Evolutionary conservation across 129 eudicot species (phyloP).

Genomic region (Lonicera japonica): DNA sequence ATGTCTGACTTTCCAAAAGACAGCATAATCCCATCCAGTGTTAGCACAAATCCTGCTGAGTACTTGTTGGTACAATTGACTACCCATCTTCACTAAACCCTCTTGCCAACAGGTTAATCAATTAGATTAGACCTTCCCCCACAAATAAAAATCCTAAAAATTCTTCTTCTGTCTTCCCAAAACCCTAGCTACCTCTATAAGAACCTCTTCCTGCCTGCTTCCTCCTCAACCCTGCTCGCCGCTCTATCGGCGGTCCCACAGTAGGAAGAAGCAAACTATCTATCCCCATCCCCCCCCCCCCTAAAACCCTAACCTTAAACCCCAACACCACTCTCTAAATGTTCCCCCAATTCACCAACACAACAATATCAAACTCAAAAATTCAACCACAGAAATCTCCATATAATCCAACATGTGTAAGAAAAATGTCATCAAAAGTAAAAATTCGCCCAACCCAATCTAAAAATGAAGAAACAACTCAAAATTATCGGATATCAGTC

Average conservation of each 20-base stretch:
- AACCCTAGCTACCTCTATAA: constrained; percentile 89
- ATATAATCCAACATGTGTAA: constrained; percentile 1
- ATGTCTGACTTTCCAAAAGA: constrained; percentile 83
- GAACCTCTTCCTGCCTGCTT: constrained; percentile 99
- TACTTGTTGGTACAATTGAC: constrained; percentile 57
- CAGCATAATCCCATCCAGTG: constrained; percentile 80
- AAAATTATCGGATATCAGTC: constrained; percentile 50
- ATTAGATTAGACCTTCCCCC: constrained; percentile 12
- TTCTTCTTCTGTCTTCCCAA: constrained; percentile 11
- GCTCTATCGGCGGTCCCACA: constrained; percentile 87
- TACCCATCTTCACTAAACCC: constrained; percentile 44
- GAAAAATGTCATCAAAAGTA: background rate
- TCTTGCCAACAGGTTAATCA: constrained; percentile 21
- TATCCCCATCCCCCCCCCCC: constrained; percentile 45
- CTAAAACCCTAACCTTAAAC: constrained; percentile 13
- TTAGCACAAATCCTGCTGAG: constrained; percentile 67
- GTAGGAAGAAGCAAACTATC: constrained; percentile 66
- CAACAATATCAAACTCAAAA: too few relatives aligned
- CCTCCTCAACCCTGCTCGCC: constrained; percentile 82
- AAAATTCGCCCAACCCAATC: constrained; percentile 16
- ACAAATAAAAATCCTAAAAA: constrained; percentile 14
- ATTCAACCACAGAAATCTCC: constrained; percentile 4
- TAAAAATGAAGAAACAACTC: background rate
- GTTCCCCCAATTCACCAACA: constrained; percentile 7
- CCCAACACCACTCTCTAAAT: constrained; percentile 29